phyloP scores from a whole-genome alignment of 2,329 filamentous ascomycete species.

The Beauveria sp. region DNA sequence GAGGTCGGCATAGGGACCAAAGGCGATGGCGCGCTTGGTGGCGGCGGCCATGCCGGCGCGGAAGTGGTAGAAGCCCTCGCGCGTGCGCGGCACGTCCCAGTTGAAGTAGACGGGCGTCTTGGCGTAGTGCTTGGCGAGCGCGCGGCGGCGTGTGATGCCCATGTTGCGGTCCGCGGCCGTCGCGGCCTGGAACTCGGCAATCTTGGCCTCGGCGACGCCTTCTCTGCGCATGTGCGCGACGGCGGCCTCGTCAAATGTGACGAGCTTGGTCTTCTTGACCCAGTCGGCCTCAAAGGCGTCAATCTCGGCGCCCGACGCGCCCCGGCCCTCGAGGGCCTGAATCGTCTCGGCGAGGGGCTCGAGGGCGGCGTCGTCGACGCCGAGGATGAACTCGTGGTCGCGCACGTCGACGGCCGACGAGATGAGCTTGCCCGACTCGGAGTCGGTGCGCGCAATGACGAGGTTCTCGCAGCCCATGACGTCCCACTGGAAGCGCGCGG shows the following conservation, averaged over 20 bases:
- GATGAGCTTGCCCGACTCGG: slow-evolving; percentile 84
- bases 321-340: slow-evolving; percentile 78
- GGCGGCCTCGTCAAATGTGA: slow-evolving; percentile 89
- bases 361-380: slow-evolving; percentile 64
- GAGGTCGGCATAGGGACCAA: slow-evolving; percentile 86
- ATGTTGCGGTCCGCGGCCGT: slow-evolving; percentile 60
- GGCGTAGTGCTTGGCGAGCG: slow-evolving; percentile 60
- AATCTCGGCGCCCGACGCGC: slow-evolving; percentile 71
- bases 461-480: slow-evolving; percentile 95
- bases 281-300: slow-evolving; percentile 79
- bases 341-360: slow-evolving; percentile 82
- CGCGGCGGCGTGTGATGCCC: slow-evolving; percentile 69
- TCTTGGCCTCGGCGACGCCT: slow-evolving; percentile 53
- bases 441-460: slow-evolving; percentile 90
- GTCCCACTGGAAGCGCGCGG: slow-evolving; percentile 95
- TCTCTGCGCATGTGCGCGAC: slow-evolving; percentile 63
- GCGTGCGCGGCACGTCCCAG: slow-evolving; percentile 65
- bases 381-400: slow-evolving; percentile 95
- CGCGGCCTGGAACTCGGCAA: slow-evolving; percentile 59
- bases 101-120: slow-evolving; percentile 34
- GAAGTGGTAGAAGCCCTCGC: slow-evolving; percentile 93
- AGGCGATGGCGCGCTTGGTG: slow-evolving; percentile 87
- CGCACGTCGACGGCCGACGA: slow-evolving; percentile 87
- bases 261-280: slow-evolving; percentile 77
- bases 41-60: slow-evolving; percentile 74